A percentile compares a stretch with the other conserved stretches of the same genome.
phyloP scores from a whole-genome alignment of 2,329 filamentous ascomycete species.

The Domatiomyces catenatus region DNA sequence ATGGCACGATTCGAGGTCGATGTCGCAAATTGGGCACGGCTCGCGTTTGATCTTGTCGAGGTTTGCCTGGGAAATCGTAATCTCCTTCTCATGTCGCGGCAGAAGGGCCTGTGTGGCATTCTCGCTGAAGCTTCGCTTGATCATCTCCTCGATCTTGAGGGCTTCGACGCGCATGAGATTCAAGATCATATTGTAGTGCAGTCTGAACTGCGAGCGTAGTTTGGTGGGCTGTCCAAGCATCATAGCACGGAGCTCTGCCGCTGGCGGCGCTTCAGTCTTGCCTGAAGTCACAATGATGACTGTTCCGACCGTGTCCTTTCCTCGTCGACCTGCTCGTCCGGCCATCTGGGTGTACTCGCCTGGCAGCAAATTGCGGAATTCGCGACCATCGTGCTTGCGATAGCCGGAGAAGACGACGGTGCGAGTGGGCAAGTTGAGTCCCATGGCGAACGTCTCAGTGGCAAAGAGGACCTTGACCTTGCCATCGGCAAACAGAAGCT shows the following conservation, averaged over 20 bases:
- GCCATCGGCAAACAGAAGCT: slow-evolving; percentile 88
- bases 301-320: slow-evolving; percentile 79
- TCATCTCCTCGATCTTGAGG: slow-evolving; percentile 98
- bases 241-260: slow-evolving; percentile 72
- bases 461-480: slow-evolving; percentile 94
- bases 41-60: slow-evolving; percentile 80
- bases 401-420: slow-evolving; percentile 97
- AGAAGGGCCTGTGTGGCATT: slow-evolving; percentile 89
- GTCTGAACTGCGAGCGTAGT: slow-evolving; percentile 81
- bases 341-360: slow-evolving; percentile 99
- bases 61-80: slow-evolving; percentile 82
- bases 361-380: slow-evolving; percentile 77
- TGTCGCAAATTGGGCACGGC: slow-evolving; percentile 65
- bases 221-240: slow-evolving; percentile 93
- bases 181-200: slow-evolving; percentile 99
- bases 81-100: slow-evolving; percentile 88
- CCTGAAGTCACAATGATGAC: slow-evolving; percentile 80
- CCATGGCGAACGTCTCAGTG: slow-evolving; percentile 98
- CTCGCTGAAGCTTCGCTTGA: slow-evolving; percentile 97
- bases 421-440: slow-evolving; percentile 82
- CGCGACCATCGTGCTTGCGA: slow-evolving; percentile 86
- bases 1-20: slow-evolving; percentile 66
- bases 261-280: slow-evolving; percentile 75
- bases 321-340: slow-evolving; percentile 79
- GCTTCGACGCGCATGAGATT: slow-evolving; percentile 91